Evolutionary conservation across 163 green algal genomes (phyloP), one percentile per base, ranked within the genome.

Genomic region (Smithsoniella earleae): DNA sequence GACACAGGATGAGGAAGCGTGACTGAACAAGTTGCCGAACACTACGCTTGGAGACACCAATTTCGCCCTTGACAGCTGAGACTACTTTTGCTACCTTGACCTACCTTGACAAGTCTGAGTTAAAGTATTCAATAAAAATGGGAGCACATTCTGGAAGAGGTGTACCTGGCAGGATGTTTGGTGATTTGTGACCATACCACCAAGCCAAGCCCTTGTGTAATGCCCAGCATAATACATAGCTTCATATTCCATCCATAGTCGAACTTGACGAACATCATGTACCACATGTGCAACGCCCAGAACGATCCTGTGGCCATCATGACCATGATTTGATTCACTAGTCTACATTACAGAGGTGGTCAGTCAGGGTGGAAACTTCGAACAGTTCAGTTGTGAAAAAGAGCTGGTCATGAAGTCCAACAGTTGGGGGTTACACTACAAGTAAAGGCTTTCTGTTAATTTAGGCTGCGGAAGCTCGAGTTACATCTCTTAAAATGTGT

Each of bases 241-340:
- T 62, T 75, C 66, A 96, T 86, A 79, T 96, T 94, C 55, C 79
- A 87, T 5, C 86, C 90, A 66, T 95, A 95, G 66, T 95, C 88
- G 77, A 94, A 96, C 54, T 90, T 87, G 0, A 93, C 69, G 0
- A 74, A 28, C 18, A 89, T 78, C 89, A 95, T 94, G 80, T 88
- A 85, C 25, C 78, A 66, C 20, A 85, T 69, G 62, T 91, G 89
- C 20, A 73, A 77, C 0, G 43, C 58, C 4, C 82, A 38, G 0
- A 55, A 76, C 2, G 66, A 22, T 13, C 16, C 46, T 2, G 75
- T 40, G 1, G 72, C 46, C 20, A 78, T 13, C 3, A 33, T 76
- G 1, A 73, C 30, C 3, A 66, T 4, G 6, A 69, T 5, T 13
- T 69, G 58, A 30, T 33, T 45, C 25, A 13, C 6, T 25, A 30